Evolutionary conservation across 225 moss, liverwort and hornwort genomes (phyloP).

Genomic region (Polytrichum formosum): DNA sequence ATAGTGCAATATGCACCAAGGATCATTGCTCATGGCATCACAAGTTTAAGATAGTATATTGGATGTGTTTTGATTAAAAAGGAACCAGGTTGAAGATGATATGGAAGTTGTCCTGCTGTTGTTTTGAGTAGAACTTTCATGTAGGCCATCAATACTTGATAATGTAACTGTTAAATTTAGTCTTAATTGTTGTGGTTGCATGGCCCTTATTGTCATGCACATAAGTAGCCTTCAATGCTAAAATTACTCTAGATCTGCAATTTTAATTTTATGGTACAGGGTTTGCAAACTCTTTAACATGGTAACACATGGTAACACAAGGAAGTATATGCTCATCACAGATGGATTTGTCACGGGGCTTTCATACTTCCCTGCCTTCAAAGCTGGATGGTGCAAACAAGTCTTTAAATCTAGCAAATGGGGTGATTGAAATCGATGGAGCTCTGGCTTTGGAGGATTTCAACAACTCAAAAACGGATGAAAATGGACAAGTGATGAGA

Average conservation of each 20-base stretch:
- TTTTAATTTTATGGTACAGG: too few relatives aligned
- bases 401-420: constrained; percentile 59
- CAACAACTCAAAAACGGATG: constrained; percentile 51
- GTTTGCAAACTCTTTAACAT: constrained; percentile 25
- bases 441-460: constrained; percentile 41
- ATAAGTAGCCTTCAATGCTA: too few relatives aligned
- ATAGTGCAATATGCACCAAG: too few relatives aligned
- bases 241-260: too few relatives aligned
- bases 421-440: constrained; percentile 67
- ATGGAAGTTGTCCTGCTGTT: neutral
- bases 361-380: constrained; percentile 34
- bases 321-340: constrained; percentile 15
- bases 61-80: neutral
- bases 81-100: neutral
- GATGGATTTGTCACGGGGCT: constrained; percentile 43
- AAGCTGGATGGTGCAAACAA: constrained; percentile 41
- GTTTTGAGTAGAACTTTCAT: neutral
- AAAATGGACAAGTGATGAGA: constrained; percentile 50
- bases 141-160: neutral
- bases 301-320: neutral
- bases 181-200: too few relatives aligned
- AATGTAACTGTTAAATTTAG: neutral
- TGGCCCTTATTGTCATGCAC: too few relatives aligned
- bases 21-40: neutral
- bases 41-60: neutral